Percentiles rank a stretch among this genome's conserved stretches.
These are phyloP conservation scores for Xylariaceae sp. DNA, from an alignment of 2,329 filamentous ascomycete genomes.

Conservation along the genomic window DNA sequence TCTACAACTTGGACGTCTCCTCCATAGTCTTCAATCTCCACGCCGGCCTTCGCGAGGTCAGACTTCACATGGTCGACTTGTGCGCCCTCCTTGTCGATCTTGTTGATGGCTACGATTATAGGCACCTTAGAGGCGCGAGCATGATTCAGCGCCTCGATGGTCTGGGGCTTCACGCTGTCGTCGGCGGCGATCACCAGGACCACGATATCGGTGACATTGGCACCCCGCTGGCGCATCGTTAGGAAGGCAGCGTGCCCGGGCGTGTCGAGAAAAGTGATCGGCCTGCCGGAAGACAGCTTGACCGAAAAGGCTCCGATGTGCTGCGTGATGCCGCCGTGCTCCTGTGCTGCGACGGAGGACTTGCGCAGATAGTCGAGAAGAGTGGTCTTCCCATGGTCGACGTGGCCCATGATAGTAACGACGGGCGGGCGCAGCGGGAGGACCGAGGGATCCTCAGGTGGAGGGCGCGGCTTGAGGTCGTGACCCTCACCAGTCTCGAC, in stretches of 20 bases:
- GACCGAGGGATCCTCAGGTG: constrained; percentile 56
- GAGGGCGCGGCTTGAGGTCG: constrained; percentile 66
- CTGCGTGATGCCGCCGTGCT: constrained; percentile 96
- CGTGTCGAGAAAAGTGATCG: constrained; percentile 94
- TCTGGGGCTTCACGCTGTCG: constrained; percentile 96
- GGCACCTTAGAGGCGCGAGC: constrained; percentile 80
- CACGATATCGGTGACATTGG: constrained; percentile 94
- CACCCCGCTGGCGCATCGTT: constrained; percentile 90
- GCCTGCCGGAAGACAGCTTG: constrained; percentile 73
- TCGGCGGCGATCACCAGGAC: constrained; percentile 93
- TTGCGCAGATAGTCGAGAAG: constrained; percentile 89
- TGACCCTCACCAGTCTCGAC: constrained; percentile 57
- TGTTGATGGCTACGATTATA: constrained; percentile 97
- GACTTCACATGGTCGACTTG: constrained; percentile 78
- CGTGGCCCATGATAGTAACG: constrained; percentile 98
- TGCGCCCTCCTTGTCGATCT: constrained; percentile 82
- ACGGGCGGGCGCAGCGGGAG: constrained; percentile 79
- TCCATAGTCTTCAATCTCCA: constrained; percentile 91
- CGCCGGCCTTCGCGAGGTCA: constrained; percentile 73
- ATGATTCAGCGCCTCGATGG: constrained; percentile 91
- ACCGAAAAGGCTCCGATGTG: constrained; percentile 98
- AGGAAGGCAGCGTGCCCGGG: constrained; percentile 94
- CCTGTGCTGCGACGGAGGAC: constrained; percentile 80
- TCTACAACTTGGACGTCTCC: constrained; percentile 88
- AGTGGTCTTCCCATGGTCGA: constrained; percentile 97